A percentile compares a stretch with the other conserved stretches of the same genome.
These are phyloP conservation scores for Achlya hypogyna DNA, from an alignment of 352 stramenopile genomes.

Conservation along the genomic window DNA sequence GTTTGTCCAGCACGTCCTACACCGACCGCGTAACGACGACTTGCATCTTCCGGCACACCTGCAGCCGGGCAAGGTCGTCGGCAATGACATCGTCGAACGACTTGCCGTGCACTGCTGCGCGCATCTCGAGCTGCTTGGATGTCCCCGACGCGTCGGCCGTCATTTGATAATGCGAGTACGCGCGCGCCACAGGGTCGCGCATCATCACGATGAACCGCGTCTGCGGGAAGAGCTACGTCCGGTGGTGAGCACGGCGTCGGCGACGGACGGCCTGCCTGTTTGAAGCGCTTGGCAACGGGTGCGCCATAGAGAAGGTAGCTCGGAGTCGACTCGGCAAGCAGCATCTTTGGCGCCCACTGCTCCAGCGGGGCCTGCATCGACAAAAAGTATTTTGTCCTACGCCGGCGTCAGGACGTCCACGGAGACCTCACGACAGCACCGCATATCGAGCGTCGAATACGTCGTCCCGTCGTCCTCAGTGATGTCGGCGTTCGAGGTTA, in stretches of 20 bases:
- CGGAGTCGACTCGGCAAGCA: conserved; percentile 82
- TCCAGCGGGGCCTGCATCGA: conserved; percentile 34
- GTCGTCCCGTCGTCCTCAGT: background rate
- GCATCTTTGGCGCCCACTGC: conserved; percentile 41
- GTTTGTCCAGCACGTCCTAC: conserved; percentile 23
- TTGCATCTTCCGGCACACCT: conserved; percentile 8
- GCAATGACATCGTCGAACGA: conserved; percentile 83
- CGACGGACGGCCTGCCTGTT: conserved; percentile 21
- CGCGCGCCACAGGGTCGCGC: conserved; percentile 86
- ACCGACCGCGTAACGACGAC: conserved; percentile 9
- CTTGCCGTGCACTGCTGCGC: conserved; percentile 63
- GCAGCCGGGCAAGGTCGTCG: conserved; percentile 73
- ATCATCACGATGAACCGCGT: conserved; percentile 88
- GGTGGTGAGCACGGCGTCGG: conserved; percentile 10
- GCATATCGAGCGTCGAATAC: conserved; percentile 35
- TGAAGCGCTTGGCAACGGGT: conserved; percentile 34
- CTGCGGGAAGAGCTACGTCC: conserved; percentile 38
- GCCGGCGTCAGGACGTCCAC: background rate
- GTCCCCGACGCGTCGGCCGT: conserved; percentile 75
- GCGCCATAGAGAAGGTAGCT: conserved; percentile 71
- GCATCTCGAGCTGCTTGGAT: conserved; percentile 64
- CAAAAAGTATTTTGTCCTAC: conserved; percentile 45
- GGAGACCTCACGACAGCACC: conserved; percentile 22
- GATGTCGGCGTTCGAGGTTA: background rate
- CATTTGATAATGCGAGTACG: conserved; percentile 91